Evolutionary conservation across 75 land plant species (phyloP).

Genomic region (Larix kaempferi): DNA sequence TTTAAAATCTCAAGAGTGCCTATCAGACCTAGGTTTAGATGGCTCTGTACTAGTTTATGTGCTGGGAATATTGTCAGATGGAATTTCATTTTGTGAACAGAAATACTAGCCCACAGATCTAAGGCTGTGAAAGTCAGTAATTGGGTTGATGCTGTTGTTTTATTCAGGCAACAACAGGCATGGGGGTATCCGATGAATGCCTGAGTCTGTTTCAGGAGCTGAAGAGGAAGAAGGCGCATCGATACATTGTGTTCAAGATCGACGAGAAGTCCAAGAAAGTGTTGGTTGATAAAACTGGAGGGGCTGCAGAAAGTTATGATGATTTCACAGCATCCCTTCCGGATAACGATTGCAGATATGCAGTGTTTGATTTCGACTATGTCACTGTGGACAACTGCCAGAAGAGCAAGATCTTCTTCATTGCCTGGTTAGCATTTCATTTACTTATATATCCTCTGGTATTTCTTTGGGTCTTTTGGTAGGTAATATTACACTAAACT

Average conservation of each 20-base stretch:
- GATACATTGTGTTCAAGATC: slow-evolving; percentile 69
- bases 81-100: too few relatives aligned
- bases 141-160: too few relatives aligned
- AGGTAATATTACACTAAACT: too few relatives aligned
- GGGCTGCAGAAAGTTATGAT: slow-evolving; percentile 40
- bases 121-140: too few relatives aligned
- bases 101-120: too few relatives aligned
- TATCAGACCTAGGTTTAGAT: too few relatives aligned
- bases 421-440: slow-evolving; percentile 27
- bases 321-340: slow-evolving; percentile 57
- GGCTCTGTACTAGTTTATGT: too few relatives aligned
- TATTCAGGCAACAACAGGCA: slow-evolving; percentile 44
- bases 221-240: slow-evolving; percentile 57
- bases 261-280: slow-evolving; percentile 45
- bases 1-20: too few relatives aligned
- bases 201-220: slow-evolving; percentile 53
- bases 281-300: slow-evolving; percentile 54
- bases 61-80: too few relatives aligned
- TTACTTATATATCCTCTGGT: not conserved
- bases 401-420: slow-evolving; percentile 56
- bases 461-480: not conserved
- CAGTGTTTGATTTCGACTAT: slow-evolving; percentile 57
- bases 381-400: slow-evolving; percentile 48
- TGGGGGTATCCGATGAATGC: slow-evolving; percentile 60
- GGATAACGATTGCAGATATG: slow-evolving; percentile 57